These are phyloP conservation scores for Trichoderma oligosporum DNA, from an alignment of 2,329 filamentous ascomycete genomes.

Conservation along the genomic window DNA sequence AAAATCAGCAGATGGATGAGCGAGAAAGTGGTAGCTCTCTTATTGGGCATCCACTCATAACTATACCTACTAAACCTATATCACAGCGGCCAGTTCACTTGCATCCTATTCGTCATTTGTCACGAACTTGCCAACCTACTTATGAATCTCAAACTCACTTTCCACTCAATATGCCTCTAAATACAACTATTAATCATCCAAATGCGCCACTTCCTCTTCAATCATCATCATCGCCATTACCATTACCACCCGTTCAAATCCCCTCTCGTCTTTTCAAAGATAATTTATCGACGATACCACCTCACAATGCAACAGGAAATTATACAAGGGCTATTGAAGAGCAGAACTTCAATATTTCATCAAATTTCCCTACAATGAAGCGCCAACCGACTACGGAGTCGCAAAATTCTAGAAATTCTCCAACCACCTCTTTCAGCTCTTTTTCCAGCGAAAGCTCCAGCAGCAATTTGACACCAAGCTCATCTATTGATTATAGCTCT, in stretches of 20 bases:
- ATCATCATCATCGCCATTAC: neutral
- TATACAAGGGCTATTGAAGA: neutral
- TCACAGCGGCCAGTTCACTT: neutral
- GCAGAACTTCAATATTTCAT: neutral
- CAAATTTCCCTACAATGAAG: neutral
- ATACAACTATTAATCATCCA: neutral
- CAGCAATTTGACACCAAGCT: neutral
- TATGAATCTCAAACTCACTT: neutral
- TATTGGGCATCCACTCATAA: neutral
- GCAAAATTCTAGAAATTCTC: neutral
- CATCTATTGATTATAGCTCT: neutral
- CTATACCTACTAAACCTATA: neutral
- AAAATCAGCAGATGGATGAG: conserved; percentile 22
- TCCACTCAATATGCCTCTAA: neutral
- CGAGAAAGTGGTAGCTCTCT: neutral
- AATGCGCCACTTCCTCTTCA: neutral
- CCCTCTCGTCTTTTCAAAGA: neutral
- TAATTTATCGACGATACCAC: neutral
- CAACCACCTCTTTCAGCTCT: neutral
- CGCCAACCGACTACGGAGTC: neutral
- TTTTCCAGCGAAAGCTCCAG: neutral
- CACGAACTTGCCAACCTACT: neutral
- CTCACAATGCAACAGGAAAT: neutral
- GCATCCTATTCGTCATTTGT: neutral
- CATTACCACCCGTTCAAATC: neutral